phyloP scores from a whole-genome alignment of 169 alveolate species.

The Pseudocohnilembus persalinus region DNA sequence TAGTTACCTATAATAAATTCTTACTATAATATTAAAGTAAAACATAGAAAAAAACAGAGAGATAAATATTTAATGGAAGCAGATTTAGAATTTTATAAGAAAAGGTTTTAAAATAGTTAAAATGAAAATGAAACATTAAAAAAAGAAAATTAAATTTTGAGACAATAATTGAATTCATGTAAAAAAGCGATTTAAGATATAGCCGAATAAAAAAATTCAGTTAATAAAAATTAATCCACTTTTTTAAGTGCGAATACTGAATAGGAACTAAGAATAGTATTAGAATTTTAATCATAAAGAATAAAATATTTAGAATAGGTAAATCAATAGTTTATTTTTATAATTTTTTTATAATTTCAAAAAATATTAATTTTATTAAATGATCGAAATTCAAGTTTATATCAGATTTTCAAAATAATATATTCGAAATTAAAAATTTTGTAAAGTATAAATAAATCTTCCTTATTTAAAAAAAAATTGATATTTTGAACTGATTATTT shows the following conservation, averaged over 20 bases:
- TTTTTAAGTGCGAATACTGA: neutral
- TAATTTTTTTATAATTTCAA: no score
- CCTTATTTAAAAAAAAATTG: no score
- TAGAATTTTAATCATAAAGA: neutral
- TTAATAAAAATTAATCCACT: neutral
- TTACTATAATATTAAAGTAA: no score
- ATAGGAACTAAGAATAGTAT: neutral
- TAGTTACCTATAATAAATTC: no score
- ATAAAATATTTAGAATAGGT: neutral
- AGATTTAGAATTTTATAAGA: neutral
- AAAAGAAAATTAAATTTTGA: neutral
- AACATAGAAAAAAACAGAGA: no score
- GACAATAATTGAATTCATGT: neutral
- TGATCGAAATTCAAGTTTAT: no score
- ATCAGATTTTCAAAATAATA: no score
- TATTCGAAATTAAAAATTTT: no score
- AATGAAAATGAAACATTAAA: neutral
- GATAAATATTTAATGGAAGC: neutral
- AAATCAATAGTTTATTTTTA: no score
- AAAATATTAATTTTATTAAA: no score
- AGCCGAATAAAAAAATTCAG: neutral
- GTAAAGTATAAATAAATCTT: no score
- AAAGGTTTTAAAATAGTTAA: neutral
- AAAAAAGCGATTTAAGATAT: neutral
- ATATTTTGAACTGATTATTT: no score